Evolutionary conservation across 257 asterid species (phyloP).

Genomic region (Ilex asprella): DNA sequence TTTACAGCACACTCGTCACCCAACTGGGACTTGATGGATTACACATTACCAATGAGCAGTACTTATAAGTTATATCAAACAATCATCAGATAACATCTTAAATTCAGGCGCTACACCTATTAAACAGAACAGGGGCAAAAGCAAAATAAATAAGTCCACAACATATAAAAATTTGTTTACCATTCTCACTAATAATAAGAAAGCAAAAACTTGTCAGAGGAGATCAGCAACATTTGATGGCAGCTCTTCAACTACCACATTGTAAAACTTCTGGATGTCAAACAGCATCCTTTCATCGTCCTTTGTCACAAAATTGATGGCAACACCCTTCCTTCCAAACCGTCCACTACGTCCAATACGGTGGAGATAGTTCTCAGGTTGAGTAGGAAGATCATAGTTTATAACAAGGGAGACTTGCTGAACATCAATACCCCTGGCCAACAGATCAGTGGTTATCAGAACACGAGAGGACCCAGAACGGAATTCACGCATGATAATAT

Average conservation of each 20-base stretch:
- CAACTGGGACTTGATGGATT: too few relatives aligned
- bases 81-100: background rate
- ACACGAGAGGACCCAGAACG: slow-evolving; percentile 19
- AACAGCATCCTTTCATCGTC: slow-evolving; percentile 18
- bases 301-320: slow-evolving; percentile 9
- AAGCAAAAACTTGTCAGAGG: background rate
- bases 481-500: slow-evolving; percentile 17
- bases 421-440: slow-evolving; percentile 22
- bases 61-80: background rate
- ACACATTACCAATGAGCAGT: too few relatives aligned
- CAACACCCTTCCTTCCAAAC: slow-evolving; percentile 21
- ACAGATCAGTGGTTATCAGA: slow-evolving; percentile 21
- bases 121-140: background rate
- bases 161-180: background rate
- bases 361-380: slow-evolving; percentile 21
- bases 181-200: background rate
- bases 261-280: slow-evolving; percentile 17
- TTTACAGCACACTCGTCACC: too few relatives aligned
- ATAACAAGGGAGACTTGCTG: slow-evolving; percentile 22
- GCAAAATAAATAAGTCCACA: background rate
- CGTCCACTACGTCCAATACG: slow-evolving; percentile 22
- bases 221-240: slow-evolving; percentile 13
- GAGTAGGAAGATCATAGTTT: slow-evolving; percentile 22
- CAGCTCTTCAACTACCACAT: slow-evolving; percentile 16
- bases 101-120: background rate